These are phyloP conservation scores for Trichoderma breve DNA, from an alignment of 2,329 filamentous ascomycete species.

Conservation along the genomic window DNA sequence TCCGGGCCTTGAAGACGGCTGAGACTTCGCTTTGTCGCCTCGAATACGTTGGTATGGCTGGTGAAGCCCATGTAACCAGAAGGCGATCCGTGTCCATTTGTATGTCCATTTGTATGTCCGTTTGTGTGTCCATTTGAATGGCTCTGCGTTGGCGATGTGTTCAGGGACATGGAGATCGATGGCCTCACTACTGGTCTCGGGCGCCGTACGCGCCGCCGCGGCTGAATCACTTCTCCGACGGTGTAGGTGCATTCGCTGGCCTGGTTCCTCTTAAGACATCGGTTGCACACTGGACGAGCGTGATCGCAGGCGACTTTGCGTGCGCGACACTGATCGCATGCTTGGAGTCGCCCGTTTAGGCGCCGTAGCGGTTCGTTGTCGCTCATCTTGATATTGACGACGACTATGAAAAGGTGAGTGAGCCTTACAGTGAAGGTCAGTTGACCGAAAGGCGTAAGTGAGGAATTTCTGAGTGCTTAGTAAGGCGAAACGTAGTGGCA, in stretches of 20 bases:
- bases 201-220: neutral
- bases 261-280: slow-evolving; percentile 37
- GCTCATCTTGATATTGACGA: neutral
- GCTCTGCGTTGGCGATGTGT: neutral
- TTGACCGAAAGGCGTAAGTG: neutral
- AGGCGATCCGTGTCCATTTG: neutral
- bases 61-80: slow-evolving; percentile 44
- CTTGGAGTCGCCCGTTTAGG: slow-evolving; percentile 27
- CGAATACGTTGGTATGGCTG: slow-evolving; percentile 42
- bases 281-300: slow-evolving; percentile 35
- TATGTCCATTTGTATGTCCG: neutral
- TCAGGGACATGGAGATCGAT: neutral
- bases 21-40: slow-evolving; percentile 41
- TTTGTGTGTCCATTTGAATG: neutral
- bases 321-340: slow-evolving; percentile 37
- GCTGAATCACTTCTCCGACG: slow-evolving; percentile 6
- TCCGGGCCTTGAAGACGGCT: slow-evolving; percentile 32
- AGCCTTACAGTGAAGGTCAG: neutral
- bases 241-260: slow-evolving; percentile 36
- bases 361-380: slow-evolving; percentile 25
- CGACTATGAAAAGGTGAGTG: neutral
- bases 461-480: neutral
- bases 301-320: slow-evolving; percentile 43
- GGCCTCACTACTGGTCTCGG: neutral
- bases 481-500: neutral